Conservation (phyloP, 345 rosid species). For the Aquilaria malaccensis region DNA sequence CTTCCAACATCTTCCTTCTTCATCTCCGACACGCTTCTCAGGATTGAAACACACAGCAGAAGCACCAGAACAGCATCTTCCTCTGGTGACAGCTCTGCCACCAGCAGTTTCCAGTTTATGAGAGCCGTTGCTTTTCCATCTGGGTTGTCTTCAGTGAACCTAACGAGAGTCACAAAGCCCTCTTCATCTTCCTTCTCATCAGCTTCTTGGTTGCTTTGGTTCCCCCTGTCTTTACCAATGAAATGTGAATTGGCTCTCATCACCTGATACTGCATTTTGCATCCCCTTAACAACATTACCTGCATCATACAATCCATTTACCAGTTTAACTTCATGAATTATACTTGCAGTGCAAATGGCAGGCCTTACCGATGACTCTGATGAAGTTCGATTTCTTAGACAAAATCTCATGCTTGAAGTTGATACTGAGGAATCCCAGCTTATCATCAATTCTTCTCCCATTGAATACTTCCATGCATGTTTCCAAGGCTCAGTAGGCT, state of each 20-base stretch:
- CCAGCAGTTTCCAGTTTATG: slow-evolving; percentile 70
- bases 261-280: slow-evolving; percentile 54
- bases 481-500: slow-evolving; percentile 45
- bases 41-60: slow-evolving; percentile 55
- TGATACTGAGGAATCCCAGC: slow-evolving; percentile 14
- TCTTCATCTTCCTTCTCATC: slow-evolving; percentile 10
- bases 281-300: slow-evolving; percentile 57
- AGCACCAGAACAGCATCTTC: slow-evolving; percentile 69
- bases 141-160: slow-evolving; percentile 53
- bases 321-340: neutral
- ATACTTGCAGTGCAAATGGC: neutral
- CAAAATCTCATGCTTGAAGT: slow-evolving; percentile 26
- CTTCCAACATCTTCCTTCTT: slow-evolving; percentile 63
- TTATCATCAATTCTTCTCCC: slow-evolving; percentile 34
- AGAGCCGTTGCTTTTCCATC: slow-evolving; percentile 69
- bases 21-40: slow-evolving; percentile 58
- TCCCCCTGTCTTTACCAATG: slow-evolving; percentile 12
- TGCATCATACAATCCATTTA: slow-evolving; percentile 10
- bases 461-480: slow-evolving; percentile 77
- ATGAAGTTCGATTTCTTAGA: slow-evolving; percentile 29
- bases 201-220: neutral
- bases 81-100: slow-evolving; percentile 57
- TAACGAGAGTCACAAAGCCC: slow-evolving; percentile 51
- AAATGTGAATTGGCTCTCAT: slow-evolving; percentile 10
- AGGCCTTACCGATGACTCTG: slow-evolving; percentile 38